These are phyloP conservation scores for Basidiobolus heterosporus DNA, from an alignment of 371 early-diverging fungal genomes.

Conservation along the genomic window DNA sequence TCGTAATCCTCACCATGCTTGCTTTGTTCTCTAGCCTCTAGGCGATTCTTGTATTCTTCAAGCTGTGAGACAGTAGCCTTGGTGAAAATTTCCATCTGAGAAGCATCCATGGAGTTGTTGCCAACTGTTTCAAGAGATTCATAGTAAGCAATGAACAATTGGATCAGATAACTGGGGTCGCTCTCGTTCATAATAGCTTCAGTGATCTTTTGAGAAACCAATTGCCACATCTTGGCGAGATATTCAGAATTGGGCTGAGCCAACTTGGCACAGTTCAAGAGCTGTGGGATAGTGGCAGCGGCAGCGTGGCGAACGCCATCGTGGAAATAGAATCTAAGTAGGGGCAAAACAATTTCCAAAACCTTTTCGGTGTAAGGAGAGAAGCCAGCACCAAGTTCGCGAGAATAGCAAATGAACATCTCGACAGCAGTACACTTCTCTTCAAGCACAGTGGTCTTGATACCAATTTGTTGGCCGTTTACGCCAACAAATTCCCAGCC, in stretches of 20 bases:
- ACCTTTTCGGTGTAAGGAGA: slow-evolving; percentile 62
- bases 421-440: slow-evolving; percentile 94
- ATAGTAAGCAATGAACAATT: slow-evolving; percentile 55
- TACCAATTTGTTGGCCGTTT: slow-evolving; percentile 81
- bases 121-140: slow-evolving; percentile 56
- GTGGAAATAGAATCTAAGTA: slow-evolving; percentile 90
- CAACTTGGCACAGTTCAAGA: slow-evolving; percentile 47
- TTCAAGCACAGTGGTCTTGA: slow-evolving; percentile 84
- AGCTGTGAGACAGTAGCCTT: slow-evolving; percentile 47
- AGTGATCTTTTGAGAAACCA: slow-evolving; percentile 43
- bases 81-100: slow-evolving; percentile 44
- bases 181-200: slow-evolving; percentile 52
- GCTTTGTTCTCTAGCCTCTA: slow-evolving; percentile 49
- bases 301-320: slow-evolving; percentile 88
- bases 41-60: slow-evolving; percentile 44
- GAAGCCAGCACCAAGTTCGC: slow-evolving; percentile 79
- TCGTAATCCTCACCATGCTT: slow-evolving; percentile 60
- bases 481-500: slow-evolving; percentile 88
- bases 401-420: slow-evolving; percentile 88
- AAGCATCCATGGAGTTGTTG: slow-evolving; percentile 35
- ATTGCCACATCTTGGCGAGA: slow-evolving; percentile 33
- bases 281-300: slow-evolving; percentile 59
- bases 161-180: slow-evolving; percentile 59
- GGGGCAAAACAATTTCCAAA: slow-evolving; percentile 66
- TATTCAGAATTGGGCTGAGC: slow-evolving; percentile 19